A percentile compares a stretch with the other conserved stretches of the same genome.
phyloP scores from a whole-genome alignment of 306 rosid species.

The Acacia confusa region DNA sequence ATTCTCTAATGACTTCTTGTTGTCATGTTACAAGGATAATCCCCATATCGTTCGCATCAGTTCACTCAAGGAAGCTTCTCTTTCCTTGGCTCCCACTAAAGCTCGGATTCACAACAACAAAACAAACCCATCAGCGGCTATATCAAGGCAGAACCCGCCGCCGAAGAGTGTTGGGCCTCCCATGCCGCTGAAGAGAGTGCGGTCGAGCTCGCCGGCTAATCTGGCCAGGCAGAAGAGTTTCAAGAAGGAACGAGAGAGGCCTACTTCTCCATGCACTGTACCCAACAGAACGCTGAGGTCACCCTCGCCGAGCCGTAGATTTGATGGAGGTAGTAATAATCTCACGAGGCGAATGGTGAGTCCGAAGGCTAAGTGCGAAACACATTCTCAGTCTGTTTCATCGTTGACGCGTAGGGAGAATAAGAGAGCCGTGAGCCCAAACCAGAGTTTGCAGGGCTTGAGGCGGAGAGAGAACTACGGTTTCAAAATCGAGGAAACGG shows the following conservation, averaged over 20 bases:
- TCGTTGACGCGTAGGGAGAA: slow-evolving; percentile 36
- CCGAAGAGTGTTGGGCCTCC: slow-evolving; percentile 24
- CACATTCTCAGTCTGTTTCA: neutral
- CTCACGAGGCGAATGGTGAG: slow-evolving; percentile 31
- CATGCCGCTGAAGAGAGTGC: slow-evolving; percentile 58
- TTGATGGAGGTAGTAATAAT: neutral
- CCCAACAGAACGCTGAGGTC: slow-evolving; percentile 45
- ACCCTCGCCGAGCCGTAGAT: slow-evolving; percentile 67
- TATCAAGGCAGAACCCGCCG: neutral
- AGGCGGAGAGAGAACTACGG: slow-evolving; percentile 44
- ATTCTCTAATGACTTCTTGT: slow-evolving; percentile 69
- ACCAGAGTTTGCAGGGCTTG: slow-evolving; percentile 35
- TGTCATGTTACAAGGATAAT: slow-evolving; percentile 70
- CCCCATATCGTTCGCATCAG: slow-evolving; percentile 64
- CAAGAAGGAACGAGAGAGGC: slow-evolving; percentile 49
- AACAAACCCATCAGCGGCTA: neutral
- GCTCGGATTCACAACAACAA: neutral
- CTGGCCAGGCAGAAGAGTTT: slow-evolving; percentile 74
- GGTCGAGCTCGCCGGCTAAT: slow-evolving; percentile 58
- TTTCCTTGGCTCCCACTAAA: slow-evolving; percentile 9
- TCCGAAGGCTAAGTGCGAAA: slow-evolving; percentile 2
- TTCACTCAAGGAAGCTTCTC: slow-evolving; percentile 50
- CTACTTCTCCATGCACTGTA: slow-evolving; percentile 22
- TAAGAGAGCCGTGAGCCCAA: slow-evolving; percentile 38
- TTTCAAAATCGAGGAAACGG: slow-evolving; percentile 62